Evolutionary conservation across 441 rosid genomes (phyloP).

Genomic region (Omphalea diandra): DNA sequence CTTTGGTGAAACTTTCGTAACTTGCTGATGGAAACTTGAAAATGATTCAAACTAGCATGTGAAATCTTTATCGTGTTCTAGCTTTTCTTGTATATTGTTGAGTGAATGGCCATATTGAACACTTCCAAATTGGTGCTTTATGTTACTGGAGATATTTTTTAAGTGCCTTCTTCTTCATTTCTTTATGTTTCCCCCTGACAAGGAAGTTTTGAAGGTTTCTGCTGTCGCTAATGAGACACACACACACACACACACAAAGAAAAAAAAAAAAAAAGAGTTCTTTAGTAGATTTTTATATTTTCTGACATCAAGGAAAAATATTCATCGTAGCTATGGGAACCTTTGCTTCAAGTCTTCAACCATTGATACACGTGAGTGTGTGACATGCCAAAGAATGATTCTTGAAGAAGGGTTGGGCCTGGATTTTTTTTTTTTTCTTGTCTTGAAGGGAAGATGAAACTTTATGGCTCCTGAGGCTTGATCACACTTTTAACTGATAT

Average conservation of each 20-base stretch:
- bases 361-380: background rate
- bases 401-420: background rate
- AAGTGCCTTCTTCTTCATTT: background rate
- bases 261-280: constrained; percentile 8
- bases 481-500: background rate
- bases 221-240: background rate
- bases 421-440: background rate
- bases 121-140: background rate
- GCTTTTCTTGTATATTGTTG: background rate
- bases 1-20: background rate
- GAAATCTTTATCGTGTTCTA: background rate
- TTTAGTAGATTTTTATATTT: background rate
- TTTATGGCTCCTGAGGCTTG: background rate
- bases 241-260: too few relatives aligned
- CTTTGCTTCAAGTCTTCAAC: background rate
- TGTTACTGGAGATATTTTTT: background rate
- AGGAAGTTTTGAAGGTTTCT: background rate
- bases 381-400: constrained; percentile 5
- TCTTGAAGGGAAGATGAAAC: background rate
- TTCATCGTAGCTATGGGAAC: background rate
- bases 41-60: background rate
- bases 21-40: background rate
- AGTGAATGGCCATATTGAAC: background rate
- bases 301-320: background rate
- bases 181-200: background rate